Percentiles rank a stretch among this genome's conserved stretches.
Conservation (phyloP, 2,329 filamentous ascomycete genomes). For the Pseudogymnoascus pannorum region DNA sequence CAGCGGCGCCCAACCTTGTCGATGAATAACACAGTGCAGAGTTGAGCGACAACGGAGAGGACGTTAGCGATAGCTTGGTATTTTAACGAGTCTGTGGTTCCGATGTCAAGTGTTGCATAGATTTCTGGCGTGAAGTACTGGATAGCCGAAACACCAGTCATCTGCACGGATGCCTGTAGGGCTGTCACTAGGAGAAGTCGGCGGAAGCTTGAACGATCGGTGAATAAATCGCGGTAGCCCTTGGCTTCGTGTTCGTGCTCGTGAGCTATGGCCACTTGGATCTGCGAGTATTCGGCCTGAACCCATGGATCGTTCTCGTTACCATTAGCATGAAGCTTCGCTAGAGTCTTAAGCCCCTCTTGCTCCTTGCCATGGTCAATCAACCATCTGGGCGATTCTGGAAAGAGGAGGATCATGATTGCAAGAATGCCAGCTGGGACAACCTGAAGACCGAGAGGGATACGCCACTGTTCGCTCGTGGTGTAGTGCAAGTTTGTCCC, state of each 20-base stretch:
- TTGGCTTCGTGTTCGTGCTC: conserved; percentile 58
- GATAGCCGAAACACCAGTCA: conserved; percentile 59
- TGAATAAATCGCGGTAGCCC: conserved; percentile 56
- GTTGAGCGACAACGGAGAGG: conserved; percentile 37
- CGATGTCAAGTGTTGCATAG: conserved; percentile 63
- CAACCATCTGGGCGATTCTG: conserved; percentile 52
- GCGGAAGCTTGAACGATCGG: conserved; percentile 52
- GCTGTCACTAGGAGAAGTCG: conserved; percentile 52
- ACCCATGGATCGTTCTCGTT: conserved; percentile 53
- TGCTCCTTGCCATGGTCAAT: conserved; percentile 52
- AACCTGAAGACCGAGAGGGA: conserved; percentile 46
- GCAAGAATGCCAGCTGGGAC: conserved; percentile 49
- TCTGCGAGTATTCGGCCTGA: conserved; percentile 54
- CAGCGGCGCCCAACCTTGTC: conserved; percentile 47
- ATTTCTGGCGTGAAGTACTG: conserved; percentile 60
- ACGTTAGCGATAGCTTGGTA: conserved; percentile 60
- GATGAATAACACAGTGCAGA: conserved; percentile 23
- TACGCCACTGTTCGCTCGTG: conserved; percentile 19
- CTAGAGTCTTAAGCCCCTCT: conserved; percentile 50
- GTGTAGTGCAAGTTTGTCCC: conserved; percentile 47
- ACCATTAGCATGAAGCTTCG: conserved; percentile 53
- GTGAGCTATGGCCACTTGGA: conserved; percentile 52
- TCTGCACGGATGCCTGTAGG: conserved; percentile 56
- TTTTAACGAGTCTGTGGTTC: conserved; percentile 48
- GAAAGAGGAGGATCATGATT: conserved; percentile 54